Evolutionary conservation across 371 early-diverging fungal genomes (phyloP), one percentile per base, ranked within the genome.

Genomic region (Mucor irregularis): DNA sequence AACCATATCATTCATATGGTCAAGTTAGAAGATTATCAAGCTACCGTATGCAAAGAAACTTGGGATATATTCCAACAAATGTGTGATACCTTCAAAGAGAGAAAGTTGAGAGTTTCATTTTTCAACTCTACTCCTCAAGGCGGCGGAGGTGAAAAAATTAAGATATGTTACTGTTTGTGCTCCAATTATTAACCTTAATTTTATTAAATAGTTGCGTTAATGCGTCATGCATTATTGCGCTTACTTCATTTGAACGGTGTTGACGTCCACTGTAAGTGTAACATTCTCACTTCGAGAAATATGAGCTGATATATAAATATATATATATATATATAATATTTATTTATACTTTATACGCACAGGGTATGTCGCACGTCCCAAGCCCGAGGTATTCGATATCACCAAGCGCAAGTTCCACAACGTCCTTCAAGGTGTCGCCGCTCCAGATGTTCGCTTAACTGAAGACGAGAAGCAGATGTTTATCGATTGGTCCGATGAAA

Each of bases 391-490:
- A 8, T 91, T 90, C 73, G 86, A 89, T 53, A 89, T 91, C 44
- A 92, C 92, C 42, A 92, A 92, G 66, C 76, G 87, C 68, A 91
- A 92, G 62, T 88, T 92, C 68, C 95, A 94, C 69, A 94, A 94
- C 69, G 85, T 92, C 6, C 80, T 93, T 39, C 95, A 94, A 78
- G 91, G 91, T 48, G 92, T 92, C n/a, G 87, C 91, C 11, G 62
- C 71, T 28, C 73, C 76, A 28, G 76, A 81, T 49, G 74, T 76
- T 24, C 58, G 76, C 11, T 68, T 94, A 37, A 83, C 74, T 3
- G 80, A 87, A 30, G 80, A 85, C 11, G 93, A 94, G 47, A 90
- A 87, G 62, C 64, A 77, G 22, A 58, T 75, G 8, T 91, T 86
- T 66, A 77, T 84, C 42, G 80, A 79, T 25, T 94, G 95, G 95